phyloP scores from a whole-genome alignment of 1,284 basidiomycete species.

The Trichosporon ovoides region DNA sequence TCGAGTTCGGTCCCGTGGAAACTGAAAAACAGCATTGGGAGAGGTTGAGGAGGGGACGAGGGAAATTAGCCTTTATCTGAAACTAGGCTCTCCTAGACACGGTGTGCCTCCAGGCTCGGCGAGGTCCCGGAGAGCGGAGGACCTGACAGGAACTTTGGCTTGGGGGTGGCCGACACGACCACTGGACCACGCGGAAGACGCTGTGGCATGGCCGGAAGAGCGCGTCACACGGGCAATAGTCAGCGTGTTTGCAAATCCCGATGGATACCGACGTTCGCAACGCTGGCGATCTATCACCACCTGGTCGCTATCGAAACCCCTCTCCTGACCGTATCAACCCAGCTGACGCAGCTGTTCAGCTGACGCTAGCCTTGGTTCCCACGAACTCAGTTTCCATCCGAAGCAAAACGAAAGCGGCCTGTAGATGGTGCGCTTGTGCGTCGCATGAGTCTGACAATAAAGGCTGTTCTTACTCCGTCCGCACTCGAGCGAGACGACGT shows the following conservation, averaged over 20 bases:
- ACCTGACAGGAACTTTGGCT: background rate
- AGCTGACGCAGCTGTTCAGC: background rate
- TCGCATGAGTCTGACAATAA: background rate
- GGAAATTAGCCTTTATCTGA: slow-evolving; percentile 3
- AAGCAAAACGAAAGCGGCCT: background rate
- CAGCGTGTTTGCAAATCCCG: background rate
- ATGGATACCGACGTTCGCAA: background rate
- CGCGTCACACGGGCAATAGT: background rate
- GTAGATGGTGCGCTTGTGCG: background rate
- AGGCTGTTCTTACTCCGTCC: too few species aligned
- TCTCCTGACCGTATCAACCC: background rate
- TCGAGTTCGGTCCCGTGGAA: background rate
- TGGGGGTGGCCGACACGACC: background rate
- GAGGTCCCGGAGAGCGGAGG: background rate
- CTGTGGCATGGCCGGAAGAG: background rate
- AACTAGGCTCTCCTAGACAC: background rate
- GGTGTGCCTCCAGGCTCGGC: background rate
- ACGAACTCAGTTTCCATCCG: background rate
- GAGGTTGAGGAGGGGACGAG: background rate
- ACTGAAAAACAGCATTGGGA: background rate
- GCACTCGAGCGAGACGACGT: too few species aligned
- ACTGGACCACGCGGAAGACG: background rate
- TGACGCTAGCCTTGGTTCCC: background rate
- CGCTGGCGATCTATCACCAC: background rate
- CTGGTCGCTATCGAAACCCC: slow-evolving; percentile 2